Percentiles rank a stretch among this genome's conserved stretches.
These are phyloP conservation scores for Pichia sporocuriosa DNA, from an alignment of 805 yeast species.

Conservation along the genomic window DNA sequence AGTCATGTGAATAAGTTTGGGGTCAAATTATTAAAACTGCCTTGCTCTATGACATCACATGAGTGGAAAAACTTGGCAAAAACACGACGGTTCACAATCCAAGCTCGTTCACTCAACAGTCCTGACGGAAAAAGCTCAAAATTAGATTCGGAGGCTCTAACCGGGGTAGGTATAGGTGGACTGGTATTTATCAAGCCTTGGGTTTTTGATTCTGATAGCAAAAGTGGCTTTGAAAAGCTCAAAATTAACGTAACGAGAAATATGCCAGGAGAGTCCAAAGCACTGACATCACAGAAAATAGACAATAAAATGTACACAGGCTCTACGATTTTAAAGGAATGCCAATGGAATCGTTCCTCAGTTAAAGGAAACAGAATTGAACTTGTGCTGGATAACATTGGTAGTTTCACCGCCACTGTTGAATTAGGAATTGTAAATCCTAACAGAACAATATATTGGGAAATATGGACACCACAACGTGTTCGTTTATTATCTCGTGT, in stretches of 20 bases:
- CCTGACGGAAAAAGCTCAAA: no score
- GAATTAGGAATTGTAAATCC: no score
- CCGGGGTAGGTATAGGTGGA: neutral
- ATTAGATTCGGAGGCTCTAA: neutral
- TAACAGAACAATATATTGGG: conserved; percentile 6
- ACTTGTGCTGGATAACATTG: conserved; percentile 8
- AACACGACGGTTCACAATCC: no score
- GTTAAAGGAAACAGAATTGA: neutral
- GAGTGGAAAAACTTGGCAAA: no score
- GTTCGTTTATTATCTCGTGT: neutral
- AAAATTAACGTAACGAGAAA: neutral
- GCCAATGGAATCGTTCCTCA: conserved; percentile 2
- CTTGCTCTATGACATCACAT: neutral
- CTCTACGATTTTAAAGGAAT: neutral
- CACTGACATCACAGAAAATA: neutral
- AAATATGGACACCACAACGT: conserved; percentile 1
- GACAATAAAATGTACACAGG: neutral
- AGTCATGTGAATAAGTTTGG: conserved; percentile 13
- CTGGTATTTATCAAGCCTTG: conserved; percentile 7
- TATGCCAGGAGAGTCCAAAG: conserved; percentile 1
- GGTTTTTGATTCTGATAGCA: neutral
- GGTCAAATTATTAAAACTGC: conserved; percentile 5
- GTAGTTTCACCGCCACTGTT: neutral
- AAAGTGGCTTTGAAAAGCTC: neutral
- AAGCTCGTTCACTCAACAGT: no score